Base-by-base conservation (phyloP, 331 rosid species). In the Acacia pycnantha region DNA sequence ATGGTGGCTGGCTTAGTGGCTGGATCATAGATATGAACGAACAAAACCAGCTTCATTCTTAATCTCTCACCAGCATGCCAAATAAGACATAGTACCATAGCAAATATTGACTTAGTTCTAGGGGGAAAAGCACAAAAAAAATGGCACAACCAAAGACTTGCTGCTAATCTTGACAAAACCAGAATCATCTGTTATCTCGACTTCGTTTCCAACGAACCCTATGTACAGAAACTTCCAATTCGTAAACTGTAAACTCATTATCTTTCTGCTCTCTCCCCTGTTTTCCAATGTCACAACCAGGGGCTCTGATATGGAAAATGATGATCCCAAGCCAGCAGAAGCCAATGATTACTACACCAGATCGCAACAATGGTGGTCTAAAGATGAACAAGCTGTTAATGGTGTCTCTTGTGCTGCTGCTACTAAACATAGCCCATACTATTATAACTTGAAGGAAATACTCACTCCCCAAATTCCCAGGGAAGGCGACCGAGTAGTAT, bases 141-240 rank as follows among this genome's bases (percentile, higher is more conserved):
- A 58, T 88, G 92, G 84, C 82, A 87, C 8, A 80, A 83, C 85
- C 86, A 79, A 91, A 75, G 79, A 51, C 51, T 53, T 0, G 48
- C 82, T 40, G 81, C 73, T 9, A 73, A 83, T 76, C 74, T 76
- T 84, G 88, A 81, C 88, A 85, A 86, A 85, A 89, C 40, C 2
- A 81, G 87, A 88, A 86, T 87, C 83, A 86, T 87, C 83, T 89
- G 50, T 50, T 48, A 50, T 68, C 44, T 44, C 37, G 89, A 93
- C 90, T 82, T 89, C 14, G 94, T 80, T 62, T 31, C 66, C 82
- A 88, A 89, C 89, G 79, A 86, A 65, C 84, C 54, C 71, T 71
- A 74, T 16, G 65, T 78, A 83, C 84, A 79, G 37, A 79, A 69
- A 75, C 81, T 56, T 50, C 70, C 86, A 79, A 76, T 66, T 82